Conservation (phyloP, 73 alveolate genomes). For the Paramecium biaurelia region DNA sequence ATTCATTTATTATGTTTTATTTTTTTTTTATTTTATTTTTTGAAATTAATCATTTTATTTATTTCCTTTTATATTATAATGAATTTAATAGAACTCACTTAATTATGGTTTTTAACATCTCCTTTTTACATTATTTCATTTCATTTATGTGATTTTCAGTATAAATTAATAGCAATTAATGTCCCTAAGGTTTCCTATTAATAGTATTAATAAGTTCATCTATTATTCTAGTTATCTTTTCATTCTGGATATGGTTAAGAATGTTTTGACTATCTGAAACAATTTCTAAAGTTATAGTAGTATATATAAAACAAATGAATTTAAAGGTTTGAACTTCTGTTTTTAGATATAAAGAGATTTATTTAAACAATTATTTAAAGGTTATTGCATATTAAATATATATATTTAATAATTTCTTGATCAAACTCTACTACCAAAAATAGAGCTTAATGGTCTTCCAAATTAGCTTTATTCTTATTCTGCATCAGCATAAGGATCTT, state of each 20-base stretch:
- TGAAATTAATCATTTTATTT: background rate
- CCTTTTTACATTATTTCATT: background rate
- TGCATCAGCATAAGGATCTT: conserved; percentile 32
- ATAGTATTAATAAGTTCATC: too few relatives aligned
- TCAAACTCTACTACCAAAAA: conserved; percentile 43
- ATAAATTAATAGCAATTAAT: too few relatives aligned
- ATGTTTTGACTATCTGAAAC: too few relatives aligned
- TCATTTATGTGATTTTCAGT: too few relatives aligned
- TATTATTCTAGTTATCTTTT: too few relatives aligned
- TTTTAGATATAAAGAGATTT: too few relatives aligned
- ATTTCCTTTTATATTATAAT: background rate
- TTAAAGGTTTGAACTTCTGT: background rate
- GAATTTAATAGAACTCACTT: background rate
- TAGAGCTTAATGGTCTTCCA: background rate
- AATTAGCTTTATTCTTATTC: background rate
- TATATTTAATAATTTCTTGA: background rate
- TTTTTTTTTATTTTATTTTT: background rate
- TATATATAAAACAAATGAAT: too few relatives aligned
- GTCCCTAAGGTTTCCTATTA: too few relatives aligned
- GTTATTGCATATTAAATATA: background rate
- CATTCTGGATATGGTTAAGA: too few relatives aligned
- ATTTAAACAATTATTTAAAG: background rate
- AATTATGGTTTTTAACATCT: background rate
- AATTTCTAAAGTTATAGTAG: too few relatives aligned
- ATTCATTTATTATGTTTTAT: background rate